Evolutionary conservation across 2,329 filamentous ascomycete genomes (phyloP).

Genomic region (Alternaria brassicicola): DNA sequence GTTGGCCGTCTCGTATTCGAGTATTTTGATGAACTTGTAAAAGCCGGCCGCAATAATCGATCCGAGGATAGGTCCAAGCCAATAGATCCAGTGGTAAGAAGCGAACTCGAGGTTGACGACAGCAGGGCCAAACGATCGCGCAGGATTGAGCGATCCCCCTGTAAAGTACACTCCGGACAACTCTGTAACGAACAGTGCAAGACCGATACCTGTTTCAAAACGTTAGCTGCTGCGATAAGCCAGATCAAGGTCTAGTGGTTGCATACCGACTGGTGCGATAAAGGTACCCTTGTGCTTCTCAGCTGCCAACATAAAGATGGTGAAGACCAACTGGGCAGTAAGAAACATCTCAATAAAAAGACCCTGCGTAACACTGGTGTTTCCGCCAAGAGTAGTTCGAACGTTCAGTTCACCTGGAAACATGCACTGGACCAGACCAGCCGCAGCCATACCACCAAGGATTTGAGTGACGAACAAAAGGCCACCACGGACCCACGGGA

Average conservation of each 20-base stretch:
- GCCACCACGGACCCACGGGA: constrained; percentile 23
- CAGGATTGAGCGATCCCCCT: constrained; percentile 53
- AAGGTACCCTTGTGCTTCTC: constrained; percentile 63
- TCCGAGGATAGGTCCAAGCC: constrained; percentile 52
- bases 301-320: constrained; percentile 64
- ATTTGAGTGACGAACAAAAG: constrained; percentile 30
- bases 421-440: constrained; percentile 29
- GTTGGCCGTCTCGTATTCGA: constrained; percentile 42
- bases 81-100: constrained; percentile 46
- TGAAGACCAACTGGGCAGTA: constrained; percentile 43
- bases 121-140: constrained; percentile 53
- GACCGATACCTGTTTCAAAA: constrained; percentile 57
- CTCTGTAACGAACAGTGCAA: constrained; percentile 66
- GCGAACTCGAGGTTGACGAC: constrained; percentile 48
- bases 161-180: constrained; percentile 50
- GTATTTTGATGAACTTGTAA: constrained; percentile 53
- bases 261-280: constrained; percentile 61
- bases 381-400: constrained; percentile 17
- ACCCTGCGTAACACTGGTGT: constrained; percentile 25
- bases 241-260: not conserved
- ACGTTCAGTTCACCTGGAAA: constrained; percentile 34
- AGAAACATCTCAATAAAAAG: constrained; percentile 27
- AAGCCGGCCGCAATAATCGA: constrained; percentile 54
- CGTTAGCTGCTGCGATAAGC: not conserved
- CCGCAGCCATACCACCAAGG: constrained; percentile 34